Conservation (phyloP, 768 basidiomycete species). For the Rhizopogon vinicolor region DNA sequence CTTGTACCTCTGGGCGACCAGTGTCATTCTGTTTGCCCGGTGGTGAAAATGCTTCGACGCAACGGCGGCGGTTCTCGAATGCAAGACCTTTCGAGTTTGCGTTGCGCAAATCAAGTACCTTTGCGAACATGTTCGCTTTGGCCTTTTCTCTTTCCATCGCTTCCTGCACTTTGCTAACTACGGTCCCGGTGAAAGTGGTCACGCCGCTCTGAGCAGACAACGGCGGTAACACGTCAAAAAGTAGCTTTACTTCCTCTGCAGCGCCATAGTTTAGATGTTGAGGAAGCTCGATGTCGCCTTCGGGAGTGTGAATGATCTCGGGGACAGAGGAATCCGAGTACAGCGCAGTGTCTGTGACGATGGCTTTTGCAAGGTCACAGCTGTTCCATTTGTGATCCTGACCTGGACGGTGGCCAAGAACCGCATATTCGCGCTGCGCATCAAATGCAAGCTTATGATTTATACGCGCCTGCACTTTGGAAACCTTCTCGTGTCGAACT, state of each 20-base stretch:
- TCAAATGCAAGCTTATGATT: constrained; percentile 31
- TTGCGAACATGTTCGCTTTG: constrained; percentile 57
- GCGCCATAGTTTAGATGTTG: constrained; percentile 61
- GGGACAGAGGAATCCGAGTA: constrained; percentile 14
- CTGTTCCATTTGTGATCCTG: constrained; percentile 65
- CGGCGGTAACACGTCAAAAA: constrained; percentile 66
- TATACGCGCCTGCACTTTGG: constrained; percentile 45
- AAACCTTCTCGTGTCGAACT: constrained; percentile 34
- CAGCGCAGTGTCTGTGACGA: constrained; percentile 55
- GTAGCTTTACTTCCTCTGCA: constrained; percentile 45
- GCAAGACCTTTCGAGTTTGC: constrained; percentile 85
- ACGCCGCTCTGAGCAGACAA: constrained; percentile 36
- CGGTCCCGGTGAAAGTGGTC: constrained; percentile 12
- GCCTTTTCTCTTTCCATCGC: constrained; percentile 31
- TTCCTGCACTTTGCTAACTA: constrained; percentile 16
- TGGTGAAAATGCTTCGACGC: constrained; percentile 75
- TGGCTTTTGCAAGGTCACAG: constrained; percentile 59
- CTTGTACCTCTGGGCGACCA: constrained; percentile 88
- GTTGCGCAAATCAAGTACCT: constrained; percentile 79
- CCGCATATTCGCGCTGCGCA: constrained; percentile 52
- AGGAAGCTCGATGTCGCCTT: constrained; percentile 45
- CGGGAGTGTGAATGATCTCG: constrained; percentile 22
- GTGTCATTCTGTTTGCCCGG: constrained; percentile 65
- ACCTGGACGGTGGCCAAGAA: constrained; percentile 67
- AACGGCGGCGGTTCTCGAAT: constrained; percentile 79